Conservation (phyloP, 2,329 filamentous ascomycete species). For the Canariomyces notabilis region DNA sequence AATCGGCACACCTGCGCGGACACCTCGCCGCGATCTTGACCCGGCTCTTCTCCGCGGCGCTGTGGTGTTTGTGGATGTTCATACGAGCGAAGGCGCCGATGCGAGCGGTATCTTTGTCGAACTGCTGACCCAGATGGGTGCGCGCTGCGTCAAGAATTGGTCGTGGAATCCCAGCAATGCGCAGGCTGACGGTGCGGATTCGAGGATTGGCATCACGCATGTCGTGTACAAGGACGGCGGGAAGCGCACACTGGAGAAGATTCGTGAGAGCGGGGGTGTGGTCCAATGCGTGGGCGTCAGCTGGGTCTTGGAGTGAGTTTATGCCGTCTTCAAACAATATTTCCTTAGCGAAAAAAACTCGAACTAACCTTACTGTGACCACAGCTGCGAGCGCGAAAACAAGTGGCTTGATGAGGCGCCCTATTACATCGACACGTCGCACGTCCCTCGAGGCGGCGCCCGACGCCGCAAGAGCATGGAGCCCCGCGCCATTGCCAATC, state of each 20-base stretch:
- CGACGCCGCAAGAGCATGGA: conserved; percentile 79
- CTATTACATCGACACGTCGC: conserved; percentile 63
- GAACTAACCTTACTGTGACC: conserved; percentile 27
- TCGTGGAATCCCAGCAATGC: conserved; percentile 57
- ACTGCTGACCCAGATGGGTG: conserved; percentile 74
- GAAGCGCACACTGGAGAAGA: conserved; percentile 74
- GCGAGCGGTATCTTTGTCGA: conserved; percentile 78
- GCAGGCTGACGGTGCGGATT: conserved; percentile 29
- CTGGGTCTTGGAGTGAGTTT: conserved; percentile 80
- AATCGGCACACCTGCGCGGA: conserved; percentile 51
- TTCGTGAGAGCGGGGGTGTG: conserved; percentile 63
- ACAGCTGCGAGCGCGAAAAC: conserved; percentile 70
- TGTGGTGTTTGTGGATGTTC: conserved; percentile 77
- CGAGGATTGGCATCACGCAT: conserved; percentile 73
- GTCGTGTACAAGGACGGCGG: conserved; percentile 87
- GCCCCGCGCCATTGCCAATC: conserved; percentile 62
- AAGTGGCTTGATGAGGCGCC: conserved; percentile 69
- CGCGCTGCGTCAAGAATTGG: conserved; percentile 72
- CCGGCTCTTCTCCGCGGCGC: conserved; percentile 59
- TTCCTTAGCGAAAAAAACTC: background rate
- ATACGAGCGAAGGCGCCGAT: conserved; percentile 75
- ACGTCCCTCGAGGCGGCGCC: conserved; percentile 63
- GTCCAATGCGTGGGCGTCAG: conserved; percentile 83
- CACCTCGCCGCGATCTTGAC: conserved; percentile 50
- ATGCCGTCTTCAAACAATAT: background rate